Evolutionary conservation across 2,329 filamentous ascomycete species (phyloP).

Genomic region (Hypoxylon sp.): DNA sequence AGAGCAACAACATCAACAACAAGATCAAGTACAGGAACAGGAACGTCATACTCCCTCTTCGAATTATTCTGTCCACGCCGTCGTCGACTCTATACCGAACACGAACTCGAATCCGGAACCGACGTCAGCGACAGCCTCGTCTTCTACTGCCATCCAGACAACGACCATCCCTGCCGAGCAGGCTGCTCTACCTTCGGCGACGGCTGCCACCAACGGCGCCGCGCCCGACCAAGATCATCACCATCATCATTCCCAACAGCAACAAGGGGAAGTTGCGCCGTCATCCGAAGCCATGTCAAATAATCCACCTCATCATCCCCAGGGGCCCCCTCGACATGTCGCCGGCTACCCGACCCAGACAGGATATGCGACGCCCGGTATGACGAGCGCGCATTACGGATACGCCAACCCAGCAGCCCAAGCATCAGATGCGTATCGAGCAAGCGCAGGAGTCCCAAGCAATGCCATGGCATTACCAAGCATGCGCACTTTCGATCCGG

Average conservation of each 20-base stretch:
- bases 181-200: slow-evolving; percentile 28
- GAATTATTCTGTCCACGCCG: slow-evolving; percentile 33
- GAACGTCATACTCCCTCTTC: slow-evolving; percentile 24
- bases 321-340: slow-evolving; percentile 42
- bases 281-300: slow-evolving; percentile 45
- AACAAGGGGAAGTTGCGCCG: slow-evolving; percentile 35
- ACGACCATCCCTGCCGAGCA: slow-evolving; percentile 28
- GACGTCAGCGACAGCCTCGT: slow-evolving; percentile 22
- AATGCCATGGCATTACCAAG: slow-evolving; percentile 52
- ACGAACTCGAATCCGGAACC: slow-evolving; percentile 30
- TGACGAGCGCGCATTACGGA: slow-evolving; percentile 45
- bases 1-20: slow-evolving; percentile 23
- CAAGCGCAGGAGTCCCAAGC: slow-evolving; percentile 42
- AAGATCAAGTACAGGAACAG: slow-evolving; percentile 13
- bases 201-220: slow-evolving; percentile 28
- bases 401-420: slow-evolving; percentile 40
- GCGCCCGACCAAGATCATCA: slow-evolving; percentile 33
- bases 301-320: slow-evolving; percentile 40
- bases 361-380: slow-evolving; percentile 41
- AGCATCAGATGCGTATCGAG: slow-evolving; percentile 50
- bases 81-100: slow-evolving; percentile 24
- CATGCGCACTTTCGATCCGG: slow-evolving; percentile 54
- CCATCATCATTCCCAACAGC: slow-evolving; percentile 13
- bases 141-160: slow-evolving; percentile 17
- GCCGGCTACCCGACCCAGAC: slow-evolving; percentile 42